A percentile compares a stretch with the other conserved stretches of the same genome.
These are phyloP conservation scores for Giardia duodenalis DNA, from an alignment of 208 protist genomes.

Conservation along the genomic window DNA sequence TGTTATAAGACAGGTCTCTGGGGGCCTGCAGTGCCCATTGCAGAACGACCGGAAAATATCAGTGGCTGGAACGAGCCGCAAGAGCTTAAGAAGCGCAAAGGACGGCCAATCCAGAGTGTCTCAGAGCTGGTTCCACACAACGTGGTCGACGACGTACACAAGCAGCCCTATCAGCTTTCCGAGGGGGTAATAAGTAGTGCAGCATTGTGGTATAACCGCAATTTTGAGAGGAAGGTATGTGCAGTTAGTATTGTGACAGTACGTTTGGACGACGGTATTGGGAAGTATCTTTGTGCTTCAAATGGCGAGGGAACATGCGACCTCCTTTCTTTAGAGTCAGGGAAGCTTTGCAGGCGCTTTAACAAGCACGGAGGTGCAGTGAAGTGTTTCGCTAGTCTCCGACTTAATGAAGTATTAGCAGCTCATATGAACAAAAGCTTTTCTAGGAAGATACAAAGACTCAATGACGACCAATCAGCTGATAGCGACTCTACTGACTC, in stretches of 20 bases:
- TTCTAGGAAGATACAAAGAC: no score
- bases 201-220: background rate
- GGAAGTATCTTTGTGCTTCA: background rate
- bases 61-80: background rate
- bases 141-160: background rate
- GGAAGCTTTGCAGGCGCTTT: background rate
- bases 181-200: background rate
- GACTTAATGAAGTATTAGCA: no score
- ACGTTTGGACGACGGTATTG: background rate
- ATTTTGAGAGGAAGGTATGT: background rate
- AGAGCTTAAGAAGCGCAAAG: background rate
- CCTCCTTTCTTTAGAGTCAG: background rate
- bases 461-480: no score
- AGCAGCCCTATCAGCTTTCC: background rate
- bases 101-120: background rate
- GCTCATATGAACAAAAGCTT: no score
- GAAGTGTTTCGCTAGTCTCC: background rate
- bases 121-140: background rate
- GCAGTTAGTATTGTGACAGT: background rate
- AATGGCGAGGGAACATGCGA: background rate
- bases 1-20: background rate
- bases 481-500: no score
- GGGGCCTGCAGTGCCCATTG: background rate
- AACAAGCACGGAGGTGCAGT: background rate
- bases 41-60: background rate